These are phyloP conservation scores for Dendrocalamus sinicus DNA, from an alignment of 176 grass and related monocot species.

Conservation along the genomic window DNA sequence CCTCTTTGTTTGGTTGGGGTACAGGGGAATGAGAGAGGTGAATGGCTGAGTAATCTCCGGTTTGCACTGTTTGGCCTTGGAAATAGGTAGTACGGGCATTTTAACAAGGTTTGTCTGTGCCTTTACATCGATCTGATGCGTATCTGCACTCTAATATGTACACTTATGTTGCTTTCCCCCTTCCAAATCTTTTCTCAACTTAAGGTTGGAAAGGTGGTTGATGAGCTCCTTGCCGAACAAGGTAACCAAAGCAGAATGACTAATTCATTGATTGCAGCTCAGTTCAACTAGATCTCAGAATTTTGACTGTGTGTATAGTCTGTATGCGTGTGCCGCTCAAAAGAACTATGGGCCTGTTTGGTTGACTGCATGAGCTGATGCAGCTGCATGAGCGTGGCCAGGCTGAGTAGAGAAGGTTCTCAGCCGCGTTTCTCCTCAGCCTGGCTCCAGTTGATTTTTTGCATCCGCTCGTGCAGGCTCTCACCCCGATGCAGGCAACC, in stretches of 20 bases:
- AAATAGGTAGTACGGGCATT: constrained; percentile 94
- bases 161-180: not conserved
- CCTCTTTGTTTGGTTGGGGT: constrained; percentile 19
- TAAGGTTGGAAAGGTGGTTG: constrained; percentile 79
- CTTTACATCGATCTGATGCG: not conserved
- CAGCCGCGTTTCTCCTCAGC: no score
- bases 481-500: no score
- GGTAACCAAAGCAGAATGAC: constrained; percentile 47
- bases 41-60: constrained; percentile 63
- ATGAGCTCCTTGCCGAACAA: constrained; percentile 77
- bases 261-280: not conserved
- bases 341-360: no score
- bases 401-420: no score
- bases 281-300: not conserved
- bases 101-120: constrained; percentile 79
- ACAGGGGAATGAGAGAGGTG: constrained; percentile 59
- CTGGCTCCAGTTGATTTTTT: no score
- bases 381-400: no score
- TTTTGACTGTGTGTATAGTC: not conserved
- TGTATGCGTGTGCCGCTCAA: not conserved
- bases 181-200: not conserved
- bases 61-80: constrained; percentile 77
- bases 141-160: not conserved
- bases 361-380: no score
- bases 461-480: no score